Percentiles rank a stretch among this genome's conserved stretches.
phyloP scores from a whole-genome alignment of 2,329 filamentous ascomycete species.

The Pseudogymnoascus sp. region DNA sequence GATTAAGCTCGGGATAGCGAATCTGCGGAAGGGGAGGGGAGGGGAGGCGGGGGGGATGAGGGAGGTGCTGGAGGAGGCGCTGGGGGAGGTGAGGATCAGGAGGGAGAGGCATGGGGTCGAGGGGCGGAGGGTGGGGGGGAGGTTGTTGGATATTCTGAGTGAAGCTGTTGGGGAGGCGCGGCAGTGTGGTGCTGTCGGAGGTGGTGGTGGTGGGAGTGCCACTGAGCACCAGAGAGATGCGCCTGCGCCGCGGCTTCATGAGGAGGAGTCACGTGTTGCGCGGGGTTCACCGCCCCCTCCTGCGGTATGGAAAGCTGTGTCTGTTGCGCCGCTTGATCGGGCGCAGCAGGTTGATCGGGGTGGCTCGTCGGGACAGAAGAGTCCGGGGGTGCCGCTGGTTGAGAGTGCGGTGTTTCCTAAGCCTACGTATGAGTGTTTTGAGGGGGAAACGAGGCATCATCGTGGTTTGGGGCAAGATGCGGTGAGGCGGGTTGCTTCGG shows the following conservation, averaged over 20 bases:
- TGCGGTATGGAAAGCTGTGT: background rate
- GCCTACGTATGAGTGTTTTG: background rate
- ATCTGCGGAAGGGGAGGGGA: background rate
- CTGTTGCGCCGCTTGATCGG: background rate
- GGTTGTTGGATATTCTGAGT: slow-evolving; percentile 19
- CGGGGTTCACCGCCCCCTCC: background rate
- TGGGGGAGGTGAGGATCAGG: slow-evolving; percentile 13
- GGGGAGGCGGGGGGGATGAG: background rate
- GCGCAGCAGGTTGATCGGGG: background rate
- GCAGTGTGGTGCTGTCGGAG: background rate
- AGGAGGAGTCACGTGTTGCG: background rate
- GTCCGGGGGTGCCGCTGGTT: background rate
- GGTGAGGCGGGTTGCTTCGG: background rate
- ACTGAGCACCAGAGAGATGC: background rate
- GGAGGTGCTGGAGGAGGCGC: slow-evolving; percentile 9
- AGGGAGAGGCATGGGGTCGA: slow-evolving; percentile 9
- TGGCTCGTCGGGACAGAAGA: background rate
- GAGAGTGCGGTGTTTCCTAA: background rate
- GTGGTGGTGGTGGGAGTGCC: background rate
- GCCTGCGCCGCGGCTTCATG: background rate
- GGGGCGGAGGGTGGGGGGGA: slow-evolving; percentile 14
- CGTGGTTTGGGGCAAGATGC: background rate
- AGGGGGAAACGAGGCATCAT: background rate
- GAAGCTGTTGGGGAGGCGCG: background rate
- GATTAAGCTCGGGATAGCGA: slow-evolving; percentile 12